These are phyloP conservation scores for Pterocarpus macrocarpus DNA, from an alignment of 306 rosid species.

Conservation along the genomic window DNA sequence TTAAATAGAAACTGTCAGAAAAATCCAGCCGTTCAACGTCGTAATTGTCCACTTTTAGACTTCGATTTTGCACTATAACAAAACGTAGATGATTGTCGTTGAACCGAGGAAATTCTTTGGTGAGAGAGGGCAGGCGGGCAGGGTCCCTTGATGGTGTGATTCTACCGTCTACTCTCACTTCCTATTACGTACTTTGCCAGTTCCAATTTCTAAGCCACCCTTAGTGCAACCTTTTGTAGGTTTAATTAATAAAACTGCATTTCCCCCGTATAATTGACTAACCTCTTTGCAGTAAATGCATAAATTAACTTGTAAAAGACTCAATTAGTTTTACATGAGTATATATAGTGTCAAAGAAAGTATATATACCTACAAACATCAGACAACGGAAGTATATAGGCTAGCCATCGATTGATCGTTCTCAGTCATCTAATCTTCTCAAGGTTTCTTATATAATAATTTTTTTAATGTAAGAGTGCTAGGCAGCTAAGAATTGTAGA, in stretches of 20 bases:
- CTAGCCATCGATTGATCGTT: no score
- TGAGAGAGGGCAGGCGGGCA: not conserved
- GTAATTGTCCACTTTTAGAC: conserved; percentile 36
- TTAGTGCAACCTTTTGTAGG: not conserved
- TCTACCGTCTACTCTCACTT: not conserved
- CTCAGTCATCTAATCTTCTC: no score
- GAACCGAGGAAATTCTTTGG: not conserved
- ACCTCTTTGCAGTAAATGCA: not conserved
- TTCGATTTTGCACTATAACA: conserved; percentile 28
- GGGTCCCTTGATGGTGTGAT: not conserved
- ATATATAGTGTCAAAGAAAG: no score
- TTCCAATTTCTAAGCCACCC: not conserved
- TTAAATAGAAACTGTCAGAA: conserved; percentile 12
- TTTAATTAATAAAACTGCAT: not conserved
- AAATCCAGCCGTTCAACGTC: conserved; percentile 35
- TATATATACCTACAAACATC: no score
- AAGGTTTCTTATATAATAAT: no score
- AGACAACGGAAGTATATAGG: no score
- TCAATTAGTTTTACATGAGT: not conserved
- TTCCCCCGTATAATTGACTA: no score
- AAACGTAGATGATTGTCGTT: not conserved
- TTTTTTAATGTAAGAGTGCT: no score
- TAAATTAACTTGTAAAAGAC: not conserved
- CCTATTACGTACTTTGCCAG: not conserved
- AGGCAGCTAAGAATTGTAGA: conserved; percentile 2